phyloP scores from a whole-genome alignment of 1,284 basidiomycete genomes.

The Peniophora sp. region DNA sequence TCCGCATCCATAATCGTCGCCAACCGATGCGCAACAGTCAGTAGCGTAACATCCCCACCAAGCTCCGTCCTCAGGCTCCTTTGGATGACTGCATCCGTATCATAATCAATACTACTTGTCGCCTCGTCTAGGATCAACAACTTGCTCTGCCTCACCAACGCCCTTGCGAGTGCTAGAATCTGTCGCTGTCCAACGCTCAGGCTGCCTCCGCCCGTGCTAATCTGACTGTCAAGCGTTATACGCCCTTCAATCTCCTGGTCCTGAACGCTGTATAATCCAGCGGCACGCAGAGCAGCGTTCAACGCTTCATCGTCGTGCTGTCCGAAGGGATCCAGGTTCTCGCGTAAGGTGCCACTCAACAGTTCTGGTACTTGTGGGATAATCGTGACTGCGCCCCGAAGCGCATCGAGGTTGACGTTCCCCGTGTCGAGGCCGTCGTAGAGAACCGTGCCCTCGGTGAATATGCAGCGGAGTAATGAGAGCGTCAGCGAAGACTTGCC shows the following conservation, averaged over 20 bases:
- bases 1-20: slow-evolving; percentile 64
- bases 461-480: slow-evolving; percentile 31
- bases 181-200: slow-evolving; percentile 69
- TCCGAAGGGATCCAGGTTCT: slow-evolving; percentile 66
- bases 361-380: slow-evolving; percentile 51
- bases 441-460: slow-evolving; percentile 34
- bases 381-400: slow-evolving; percentile 41
- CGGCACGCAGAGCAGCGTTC: slow-evolving; percentile 44
- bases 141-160: slow-evolving; percentile 50
- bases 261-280: slow-evolving; percentile 46
- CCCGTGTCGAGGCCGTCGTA: slow-evolving; percentile 24
- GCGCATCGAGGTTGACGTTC: slow-evolving; percentile 53
- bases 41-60: slow-evolving; percentile 44
- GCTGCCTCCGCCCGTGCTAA: slow-evolving; percentile 54
- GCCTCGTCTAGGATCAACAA: slow-evolving; percentile 55
- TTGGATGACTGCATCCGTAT: slow-evolving; percentile 54
- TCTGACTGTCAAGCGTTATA: slow-evolving; percentile 41
- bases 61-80: slow-evolving; percentile 46
- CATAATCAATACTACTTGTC: slow-evolving; percentile 32
- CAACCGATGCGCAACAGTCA: slow-evolving; percentile 63
- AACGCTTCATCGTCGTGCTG: slow-evolving; percentile 61
- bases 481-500: slow-evolving; percentile 53
- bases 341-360: slow-evolving; percentile 46
- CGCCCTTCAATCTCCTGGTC: slow-evolving; percentile 36
- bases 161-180: slow-evolving; percentile 49